Percentiles rank a stretch among this genome's conserved stretches.
Conservation (phyloP, 768 basidiomycete species). For the Amanita molliuscula region DNA sequence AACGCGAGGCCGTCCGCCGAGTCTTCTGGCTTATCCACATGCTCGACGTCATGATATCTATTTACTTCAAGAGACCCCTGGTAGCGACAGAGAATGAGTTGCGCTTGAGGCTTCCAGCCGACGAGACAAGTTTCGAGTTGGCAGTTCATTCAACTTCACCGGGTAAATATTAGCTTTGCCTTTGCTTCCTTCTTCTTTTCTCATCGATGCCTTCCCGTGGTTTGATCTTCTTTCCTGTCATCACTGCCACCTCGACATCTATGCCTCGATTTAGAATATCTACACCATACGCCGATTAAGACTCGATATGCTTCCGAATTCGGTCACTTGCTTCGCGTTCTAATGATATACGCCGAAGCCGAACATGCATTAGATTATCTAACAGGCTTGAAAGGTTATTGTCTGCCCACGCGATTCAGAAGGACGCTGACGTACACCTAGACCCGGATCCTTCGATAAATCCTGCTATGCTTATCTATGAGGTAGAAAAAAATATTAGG, state of each 20-base stretch:
- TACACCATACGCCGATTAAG: slow-evolving; percentile 52
- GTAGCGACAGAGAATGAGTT: slow-evolving; percentile 35
- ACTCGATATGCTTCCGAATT: slow-evolving; percentile 60
- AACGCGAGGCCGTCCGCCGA: slow-evolving; percentile 71
- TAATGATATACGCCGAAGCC: slow-evolving; percentile 52
- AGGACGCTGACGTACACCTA: background rate
- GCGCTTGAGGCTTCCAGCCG: slow-evolving; percentile 62
- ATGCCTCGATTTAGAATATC: slow-evolving; percentile 42
- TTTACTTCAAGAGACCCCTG: slow-evolving; percentile 36
- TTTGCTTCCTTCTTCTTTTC: slow-evolving; percentile 4
- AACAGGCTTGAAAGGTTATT: slow-evolving; percentile 26
- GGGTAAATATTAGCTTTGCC: slow-evolving; percentile 23
- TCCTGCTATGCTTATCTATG: background rate
- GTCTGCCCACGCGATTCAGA: slow-evolving; percentile 8
- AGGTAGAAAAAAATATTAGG: slow-evolving; percentile 2
- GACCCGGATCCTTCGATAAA: slow-evolving; percentile 1
- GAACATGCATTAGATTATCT: slow-evolving; percentile 45
- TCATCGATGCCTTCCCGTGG: slow-evolving; percentile 2
- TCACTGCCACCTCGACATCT: slow-evolving; percentile 2
- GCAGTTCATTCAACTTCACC: slow-evolving; percentile 46
- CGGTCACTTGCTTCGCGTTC: slow-evolving; percentile 64
- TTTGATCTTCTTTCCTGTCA: slow-evolving; percentile 3
- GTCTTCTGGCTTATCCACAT: slow-evolving; percentile 73
- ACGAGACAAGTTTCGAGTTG: slow-evolving; percentile 75
- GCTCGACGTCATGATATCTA: slow-evolving; percentile 39